Base-by-base conservation (phyloP, 2,329 filamentous ascomycete species). In the Exserohilum turcica region DNA sequence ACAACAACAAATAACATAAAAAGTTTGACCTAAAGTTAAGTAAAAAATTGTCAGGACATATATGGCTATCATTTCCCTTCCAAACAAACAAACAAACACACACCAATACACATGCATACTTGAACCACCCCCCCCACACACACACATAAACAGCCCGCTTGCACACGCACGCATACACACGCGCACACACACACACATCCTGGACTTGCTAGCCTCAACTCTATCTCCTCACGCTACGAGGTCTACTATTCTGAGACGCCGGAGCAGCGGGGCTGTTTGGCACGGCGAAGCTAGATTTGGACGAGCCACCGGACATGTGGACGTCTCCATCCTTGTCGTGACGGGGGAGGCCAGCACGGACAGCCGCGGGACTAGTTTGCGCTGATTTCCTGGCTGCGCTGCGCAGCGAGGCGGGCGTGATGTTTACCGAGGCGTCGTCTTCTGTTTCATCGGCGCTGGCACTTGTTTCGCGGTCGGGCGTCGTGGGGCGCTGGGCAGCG, bases 371-470 rank as follows among this genome's bases (percentile, higher is more conserved):
- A 19, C 53, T 57, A 9, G 28, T 10, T 33, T 44, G 42, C 1
- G 24, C 42, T 9, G 57, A 54, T 12, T 54, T 65, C 43, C 58
- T 68, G 10, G 60, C 57, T 13, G 71, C 70, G 48, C 70, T 73
- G 31, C 71, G 69, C 4, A 74, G 60, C 24, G 70, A 72, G 3
- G 69, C 68, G n/a, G 71, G 70, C 7, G 71, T 74, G 27, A 74
- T 73, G 27, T 73, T 74, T 8, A 65, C 64, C 3, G 70, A 70
- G 5, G 52, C 48, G 9, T 65, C 61, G 7, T 63, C 57, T 3
- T 70, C 66, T 1, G 61, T 60, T 10, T 61, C 60, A 3, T 47
- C 35, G 2, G 52, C 43, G 12, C 56, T 51, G 12, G 43, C 39
- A 5, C 37, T 43, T 1, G 53, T 48, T n/a, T 50, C 49, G 10